Conservation (phyloP, 176 grass and related monocot species). For the Ensete ventricosum region DNA sequence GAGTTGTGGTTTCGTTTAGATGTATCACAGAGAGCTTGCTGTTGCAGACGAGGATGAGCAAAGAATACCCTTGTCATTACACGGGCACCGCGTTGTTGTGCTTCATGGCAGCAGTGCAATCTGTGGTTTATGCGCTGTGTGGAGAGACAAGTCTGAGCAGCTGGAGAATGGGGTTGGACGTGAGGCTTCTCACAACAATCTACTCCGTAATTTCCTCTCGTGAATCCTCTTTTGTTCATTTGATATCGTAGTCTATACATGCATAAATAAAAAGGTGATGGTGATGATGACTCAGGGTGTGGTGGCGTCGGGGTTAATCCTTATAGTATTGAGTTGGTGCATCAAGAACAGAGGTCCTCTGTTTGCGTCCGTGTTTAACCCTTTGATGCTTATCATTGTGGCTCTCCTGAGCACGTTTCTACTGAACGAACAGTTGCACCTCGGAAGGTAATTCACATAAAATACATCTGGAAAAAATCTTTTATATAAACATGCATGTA, state of each 20-base stretch:
- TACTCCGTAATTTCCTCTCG: conserved; percentile 29
- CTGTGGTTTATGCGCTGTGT: conserved; percentile 38
- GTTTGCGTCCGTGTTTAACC: conserved; percentile 70
- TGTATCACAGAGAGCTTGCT: neutral
- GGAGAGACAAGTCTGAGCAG: conserved; percentile 17
- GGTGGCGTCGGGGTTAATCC: conserved; percentile 39
- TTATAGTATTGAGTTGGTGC: conserved; percentile 72
- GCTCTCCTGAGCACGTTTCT: neutral
- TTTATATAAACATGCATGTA: neutral
- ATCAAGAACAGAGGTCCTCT: conserved; percentile 51
- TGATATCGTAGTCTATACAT: neutral
- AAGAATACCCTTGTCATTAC: conserved; percentile 58
- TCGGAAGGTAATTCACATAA: neutral
- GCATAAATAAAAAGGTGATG: neutral
- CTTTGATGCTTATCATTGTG: neutral
- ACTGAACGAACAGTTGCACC: neutral
- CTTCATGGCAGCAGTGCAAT: conserved; percentile 49
- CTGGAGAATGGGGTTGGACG: conserved; percentile 39
- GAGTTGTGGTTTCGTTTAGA: neutral
- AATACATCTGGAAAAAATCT: no score
- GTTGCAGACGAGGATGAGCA: conserved; percentile 40
- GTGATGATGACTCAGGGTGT: conserved; percentile 28
- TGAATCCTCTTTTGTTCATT: neutral
- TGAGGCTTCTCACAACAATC: conserved; percentile 39
- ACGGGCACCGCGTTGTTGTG: conserved; percentile 73